Evolutionary conservation across 1,284 basidiomycete species (phyloP).

Genomic region (Microbotryum lychnidis-dioicae): DNA sequence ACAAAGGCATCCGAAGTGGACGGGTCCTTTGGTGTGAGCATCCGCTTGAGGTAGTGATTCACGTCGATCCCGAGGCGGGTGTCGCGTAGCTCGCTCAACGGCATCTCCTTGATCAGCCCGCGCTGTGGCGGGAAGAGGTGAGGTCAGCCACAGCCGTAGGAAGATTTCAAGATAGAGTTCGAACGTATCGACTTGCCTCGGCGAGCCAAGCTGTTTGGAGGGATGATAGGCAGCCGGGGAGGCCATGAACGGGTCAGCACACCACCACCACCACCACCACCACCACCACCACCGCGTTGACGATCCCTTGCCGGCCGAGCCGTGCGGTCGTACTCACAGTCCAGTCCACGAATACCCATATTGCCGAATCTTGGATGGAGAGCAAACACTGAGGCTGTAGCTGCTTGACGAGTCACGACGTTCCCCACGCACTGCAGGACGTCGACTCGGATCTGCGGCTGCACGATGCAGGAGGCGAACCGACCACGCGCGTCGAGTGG

Average conservation of each 20-base stretch:
- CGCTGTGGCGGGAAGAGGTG: constrained; percentile 45
- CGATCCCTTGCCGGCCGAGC: background rate
- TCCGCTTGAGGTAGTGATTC: constrained; percentile 72
- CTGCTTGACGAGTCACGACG: too few relatives aligned
- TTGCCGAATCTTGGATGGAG: too few relatives aligned
- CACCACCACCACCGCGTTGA: background rate
- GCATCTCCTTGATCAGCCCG: constrained; percentile 73
- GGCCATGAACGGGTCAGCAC: background rate
- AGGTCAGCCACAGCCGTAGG: background rate
- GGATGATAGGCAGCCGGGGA: background rate
- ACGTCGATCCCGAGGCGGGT: constrained; percentile 96
- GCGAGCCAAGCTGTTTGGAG: constrained; percentile 21
- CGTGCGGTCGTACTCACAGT: constrained; percentile 11
- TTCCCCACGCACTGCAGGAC: too few relatives aligned
- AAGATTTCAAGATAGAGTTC: background rate
- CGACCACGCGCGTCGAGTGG: too few relatives aligned
- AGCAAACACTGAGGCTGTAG: too few relatives aligned
- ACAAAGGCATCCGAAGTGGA: constrained; percentile 43
- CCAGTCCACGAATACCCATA: constrained; percentile 23
- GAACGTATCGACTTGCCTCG: constrained; percentile 9
- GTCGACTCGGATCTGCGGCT: too few relatives aligned
- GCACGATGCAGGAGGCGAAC: too few relatives aligned
- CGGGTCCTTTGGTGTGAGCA: constrained; percentile 63
- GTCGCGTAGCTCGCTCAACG: constrained; percentile 75
- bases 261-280: background rate